A percentile compares a stretch with the other conserved stretches of the same genome.
Evolutionary conservation across 2,329 filamentous ascomycete species (phyloP).

Genomic region (Leptosphaerulina australis): DNA sequence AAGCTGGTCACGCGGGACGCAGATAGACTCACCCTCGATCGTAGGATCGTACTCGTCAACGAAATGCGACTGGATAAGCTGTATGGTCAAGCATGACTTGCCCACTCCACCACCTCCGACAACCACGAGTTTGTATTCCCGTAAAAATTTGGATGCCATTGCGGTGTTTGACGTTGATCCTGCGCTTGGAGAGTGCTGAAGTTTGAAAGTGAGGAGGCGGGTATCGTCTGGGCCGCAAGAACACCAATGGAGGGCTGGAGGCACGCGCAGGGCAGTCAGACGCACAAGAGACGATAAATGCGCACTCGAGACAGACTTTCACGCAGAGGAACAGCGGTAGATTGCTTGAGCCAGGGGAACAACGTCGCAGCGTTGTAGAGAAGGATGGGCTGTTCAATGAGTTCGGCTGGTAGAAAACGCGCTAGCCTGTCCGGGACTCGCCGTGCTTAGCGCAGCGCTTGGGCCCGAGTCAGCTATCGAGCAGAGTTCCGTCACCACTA

Average conservation of each 20-base stretch:
- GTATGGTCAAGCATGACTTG: constrained; percentile 98
- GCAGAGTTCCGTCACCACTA: constrained; percentile 13
- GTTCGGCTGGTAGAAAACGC: constrained; percentile 12
- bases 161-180: constrained; percentile 19
- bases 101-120: constrained; percentile 98
- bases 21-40: constrained; percentile 78
- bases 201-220: constrained; percentile 17
- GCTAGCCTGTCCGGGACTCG: background rate
- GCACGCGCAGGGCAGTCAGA: constrained; percentile 7
- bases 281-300: constrained; percentile 28
- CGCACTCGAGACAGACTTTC: constrained; percentile 11
- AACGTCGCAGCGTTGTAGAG: constrained; percentile 11
- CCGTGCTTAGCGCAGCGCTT: background rate
- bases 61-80: constrained; percentile 82
- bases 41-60: constrained; percentile 99
- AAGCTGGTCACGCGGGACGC: constrained; percentile 1
- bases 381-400: constrained; percentile 13
- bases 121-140: constrained; percentile 72
- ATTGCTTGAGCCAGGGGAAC: constrained; percentile 14
- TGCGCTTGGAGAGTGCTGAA: constrained; percentile 16
- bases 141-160: constrained; percentile 54
- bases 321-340: constrained; percentile 6
- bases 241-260: constrained; percentile 26
- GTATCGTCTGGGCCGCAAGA: constrained; percentile 1
- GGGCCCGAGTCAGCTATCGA: background rate